Base-by-base conservation (phyloP, 345 rosid genomes). In the Litchi chinensis region DNA sequence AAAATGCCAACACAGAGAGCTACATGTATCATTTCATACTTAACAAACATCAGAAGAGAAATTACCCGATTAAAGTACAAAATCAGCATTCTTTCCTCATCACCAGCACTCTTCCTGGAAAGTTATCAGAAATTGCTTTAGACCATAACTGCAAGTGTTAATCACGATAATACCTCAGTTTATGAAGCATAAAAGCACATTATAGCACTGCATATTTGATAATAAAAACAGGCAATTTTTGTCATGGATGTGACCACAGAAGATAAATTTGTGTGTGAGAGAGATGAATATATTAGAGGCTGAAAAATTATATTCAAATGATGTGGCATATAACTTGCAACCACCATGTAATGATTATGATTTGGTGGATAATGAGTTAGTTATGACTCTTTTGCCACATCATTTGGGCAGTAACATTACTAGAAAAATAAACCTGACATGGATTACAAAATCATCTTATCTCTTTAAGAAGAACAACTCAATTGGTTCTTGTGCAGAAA, bases 21-120 rank as follows among this genome's bases (percentile, higher is more conserved):
- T 44, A 54, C 41, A 10, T 18, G 68, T 44, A 62, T 26, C 74
- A 65, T 75, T 70, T 65, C 26, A 59, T 73, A 19, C 26, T 62
- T 76, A 46, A 40, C 28, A 24, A 70, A 56, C 2, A 56, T 21
- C 8, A 77, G 69, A 70, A 39, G 32, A 57, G 73, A 62, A 73
- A 83, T 79, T 79, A 91, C 99, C 57, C 89, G 91, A 82, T 95
- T 92, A 77, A 95, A 95, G 83, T 63, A 95, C 79, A 93, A 84
- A 75, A 88, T 10, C 89, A 95, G 85, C 97, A 95, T 95, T 85
- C 83, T 91, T 80, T 92, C 95, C 88, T 95, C 99, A 90, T 92
- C 93, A 48, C 91, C 95, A 65, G 89, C 85, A 83, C 96, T 90
- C 80, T 89, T 95, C 88, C 98, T 95, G 86, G 39, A 74, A 66